Percentiles rank a stretch among this genome's conserved stretches.
Evolutionary conservation across 805 yeast genomes (phyloP).

Genomic region (Isabelozyma rhagii): DNA sequence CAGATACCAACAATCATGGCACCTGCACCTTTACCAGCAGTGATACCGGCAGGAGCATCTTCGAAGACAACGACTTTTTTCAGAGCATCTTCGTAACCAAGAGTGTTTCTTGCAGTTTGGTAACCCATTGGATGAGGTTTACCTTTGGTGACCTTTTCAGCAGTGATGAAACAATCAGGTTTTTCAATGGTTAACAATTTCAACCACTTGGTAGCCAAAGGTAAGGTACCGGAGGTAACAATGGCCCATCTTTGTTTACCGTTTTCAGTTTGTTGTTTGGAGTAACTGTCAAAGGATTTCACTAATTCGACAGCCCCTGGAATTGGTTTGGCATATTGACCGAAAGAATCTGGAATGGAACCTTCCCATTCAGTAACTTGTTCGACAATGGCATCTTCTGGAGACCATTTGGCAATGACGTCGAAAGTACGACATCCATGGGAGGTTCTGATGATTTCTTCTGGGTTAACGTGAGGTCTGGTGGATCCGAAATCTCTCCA

Average conservation of each 20-base stretch:
- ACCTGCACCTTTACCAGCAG: constrained; percentile 82
- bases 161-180: constrained; percentile 79
- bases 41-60: constrained; percentile 86
- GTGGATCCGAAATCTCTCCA: constrained; percentile 73
- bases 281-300: constrained; percentile 47
- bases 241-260: constrained; percentile 71
- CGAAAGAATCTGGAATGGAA: constrained; percentile 67
- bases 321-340: constrained; percentile 69
- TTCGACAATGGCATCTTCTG: constrained; percentile 65
- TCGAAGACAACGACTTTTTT: constrained; percentile 67
- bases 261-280: constrained; percentile 40
- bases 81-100: constrained; percentile 34
- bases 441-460: constrained; percentile 65
- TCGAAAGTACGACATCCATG: constrained; percentile 87
- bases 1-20: constrained; percentile 82
- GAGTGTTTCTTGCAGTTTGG: constrained; percentile 50
- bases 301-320: constrained; percentile 72
- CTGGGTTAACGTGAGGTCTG: constrained; percentile 66
- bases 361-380: constrained; percentile 67
- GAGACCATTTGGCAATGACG: constrained; percentile 69
- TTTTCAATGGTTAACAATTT: constrained; percentile 52
- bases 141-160: constrained; percentile 74
- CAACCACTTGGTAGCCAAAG: constrained; percentile 79
- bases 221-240: constrained; percentile 80
- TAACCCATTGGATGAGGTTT: constrained; percentile 89